Conservation (phyloP, 2,329 filamentous ascomycete species). For the Trichoderma endophyticum region DNA sequence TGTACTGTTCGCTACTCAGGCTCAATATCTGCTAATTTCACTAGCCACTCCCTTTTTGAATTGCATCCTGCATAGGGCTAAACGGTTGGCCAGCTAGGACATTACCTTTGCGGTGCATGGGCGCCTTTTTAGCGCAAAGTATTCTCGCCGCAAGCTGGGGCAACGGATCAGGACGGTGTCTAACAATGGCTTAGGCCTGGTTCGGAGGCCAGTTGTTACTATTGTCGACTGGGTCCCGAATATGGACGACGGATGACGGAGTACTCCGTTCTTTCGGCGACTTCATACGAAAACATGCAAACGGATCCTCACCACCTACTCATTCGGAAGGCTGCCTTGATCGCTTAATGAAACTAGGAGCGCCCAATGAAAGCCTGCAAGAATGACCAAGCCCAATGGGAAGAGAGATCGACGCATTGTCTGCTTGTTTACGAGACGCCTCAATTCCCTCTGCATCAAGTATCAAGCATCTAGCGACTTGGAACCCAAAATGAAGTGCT, state of each 20-base stretch:
- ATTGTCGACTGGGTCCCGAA: conserved; percentile 17
- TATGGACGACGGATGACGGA: conserved; percentile 2
- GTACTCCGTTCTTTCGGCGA: conserved; percentile 2
- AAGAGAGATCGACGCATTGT: neutral
- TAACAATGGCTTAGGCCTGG: conserved; percentile 17
- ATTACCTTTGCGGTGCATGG: neutral
- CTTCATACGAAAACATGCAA: conserved; percentile 1
- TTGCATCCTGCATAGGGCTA: neutral
- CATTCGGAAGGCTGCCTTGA: neutral
- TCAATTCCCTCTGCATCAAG: neutral
- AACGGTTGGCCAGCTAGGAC: neutral
- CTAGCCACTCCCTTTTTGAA: neutral
- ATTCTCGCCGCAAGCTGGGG: conserved; percentile 5
- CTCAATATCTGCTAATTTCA: neutral
- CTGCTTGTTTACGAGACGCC: neutral
- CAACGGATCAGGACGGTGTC: conserved; percentile 4
- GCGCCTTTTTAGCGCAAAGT: neutral
- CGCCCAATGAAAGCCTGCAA: neutral
- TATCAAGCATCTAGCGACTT: neutral
- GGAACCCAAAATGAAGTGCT: conserved; percentile 6
- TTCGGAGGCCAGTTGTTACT: conserved; percentile 9
- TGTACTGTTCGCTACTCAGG: neutral
- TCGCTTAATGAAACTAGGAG: conserved; percentile 13
- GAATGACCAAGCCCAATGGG: neutral
- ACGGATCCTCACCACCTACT: conserved; percentile 7